These are phyloP conservation scores for Terfezia claveryi DNA, from an alignment of 495 filamentous ascomycete genomes.

Conservation along the genomic window DNA sequence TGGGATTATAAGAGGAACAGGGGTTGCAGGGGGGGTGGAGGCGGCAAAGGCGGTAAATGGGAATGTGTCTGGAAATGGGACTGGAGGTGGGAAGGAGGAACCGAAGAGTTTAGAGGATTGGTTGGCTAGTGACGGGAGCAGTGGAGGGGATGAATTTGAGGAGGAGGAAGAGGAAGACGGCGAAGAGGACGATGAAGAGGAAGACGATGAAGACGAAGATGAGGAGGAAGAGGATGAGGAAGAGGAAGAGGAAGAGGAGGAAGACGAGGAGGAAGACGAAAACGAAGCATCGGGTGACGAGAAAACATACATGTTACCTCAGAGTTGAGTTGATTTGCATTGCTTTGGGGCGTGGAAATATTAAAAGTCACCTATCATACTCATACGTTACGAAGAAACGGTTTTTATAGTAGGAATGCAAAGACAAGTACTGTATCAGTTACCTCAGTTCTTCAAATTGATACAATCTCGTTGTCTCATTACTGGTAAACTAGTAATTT, in stretches of 20 bases:
- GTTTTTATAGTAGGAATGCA: too few species aligned
- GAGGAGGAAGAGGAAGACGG: conserved; percentile 34
- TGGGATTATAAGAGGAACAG: neutral
- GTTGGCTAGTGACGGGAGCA: conserved; percentile 30
- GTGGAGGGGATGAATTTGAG: conserved; percentile 9
- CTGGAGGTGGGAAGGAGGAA: conserved; percentile 22
- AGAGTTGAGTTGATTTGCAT: neutral
- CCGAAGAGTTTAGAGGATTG: conserved; percentile 80
- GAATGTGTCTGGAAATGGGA: conserved; percentile 8
- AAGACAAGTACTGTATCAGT: too few species aligned
- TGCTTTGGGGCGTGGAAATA: neutral
- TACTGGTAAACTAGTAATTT: too few species aligned
- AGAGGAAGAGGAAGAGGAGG: conserved; percentile 5
- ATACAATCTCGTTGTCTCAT: too few species aligned
- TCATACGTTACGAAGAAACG: neutral
- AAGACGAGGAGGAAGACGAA: neutral
- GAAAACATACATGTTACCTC: neutral
- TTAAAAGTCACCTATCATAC: neutral
- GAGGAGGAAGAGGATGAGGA: conserved; percentile 1
- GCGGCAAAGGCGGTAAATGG: conserved; percentile 20
- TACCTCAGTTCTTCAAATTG: too few species aligned
- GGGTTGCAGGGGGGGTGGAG: conserved; percentile 9
- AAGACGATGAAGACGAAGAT: neutral
- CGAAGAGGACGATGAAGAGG: conserved; percentile 22
- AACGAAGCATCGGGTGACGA: neutral